These are phyloP conservation scores for Taiozyma sp. DNA, from an alignment of 1,139 yeast species.

Conservation along the genomic window DNA sequence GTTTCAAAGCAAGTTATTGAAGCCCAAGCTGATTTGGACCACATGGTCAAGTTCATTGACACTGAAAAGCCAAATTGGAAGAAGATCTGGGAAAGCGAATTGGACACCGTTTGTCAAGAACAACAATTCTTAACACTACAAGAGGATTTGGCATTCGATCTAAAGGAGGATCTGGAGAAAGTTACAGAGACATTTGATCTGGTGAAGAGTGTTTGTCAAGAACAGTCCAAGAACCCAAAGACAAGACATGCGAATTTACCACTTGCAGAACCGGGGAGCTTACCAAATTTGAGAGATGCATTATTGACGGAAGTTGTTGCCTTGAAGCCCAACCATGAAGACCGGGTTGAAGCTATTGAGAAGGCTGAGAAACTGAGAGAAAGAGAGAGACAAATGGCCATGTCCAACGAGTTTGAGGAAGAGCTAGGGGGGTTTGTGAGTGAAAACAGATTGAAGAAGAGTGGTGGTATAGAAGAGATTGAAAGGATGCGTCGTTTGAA, in stretches of 20 bases:
- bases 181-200: constrained; percentile 79
- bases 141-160: constrained; percentile 76
- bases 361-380: constrained; percentile 81
- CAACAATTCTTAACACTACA: constrained; percentile 90
- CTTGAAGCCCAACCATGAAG: constrained; percentile 77
- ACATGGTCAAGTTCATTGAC: constrained; percentile 57
- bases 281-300: constrained; percentile 72
- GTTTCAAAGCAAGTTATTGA: constrained; percentile 61
- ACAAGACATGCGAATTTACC: constrained; percentile 34
- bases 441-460: constrained; percentile 65
- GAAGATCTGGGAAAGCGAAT: constrained; percentile 86
- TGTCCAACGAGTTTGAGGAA: constrained; percentile 67
- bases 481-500: constrained; percentile 65
- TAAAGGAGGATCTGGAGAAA: constrained; percentile 74
- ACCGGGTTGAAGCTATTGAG: constrained; percentile 81
- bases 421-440: constrained; percentile 87
- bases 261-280: constrained; percentile 64
- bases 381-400: constrained; percentile 58
- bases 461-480: constrained; percentile 86
- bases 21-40: constrained; percentile 49
- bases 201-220: constrained; percentile 79
- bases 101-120: constrained; percentile 88
- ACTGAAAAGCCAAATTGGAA: constrained; percentile 85
- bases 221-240: constrained; percentile 53
- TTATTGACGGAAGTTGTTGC: constrained; percentile 76